phyloP scores from a whole-genome alignment of 164 flowering plant genomes.

The Magnolia sinica region DNA sequence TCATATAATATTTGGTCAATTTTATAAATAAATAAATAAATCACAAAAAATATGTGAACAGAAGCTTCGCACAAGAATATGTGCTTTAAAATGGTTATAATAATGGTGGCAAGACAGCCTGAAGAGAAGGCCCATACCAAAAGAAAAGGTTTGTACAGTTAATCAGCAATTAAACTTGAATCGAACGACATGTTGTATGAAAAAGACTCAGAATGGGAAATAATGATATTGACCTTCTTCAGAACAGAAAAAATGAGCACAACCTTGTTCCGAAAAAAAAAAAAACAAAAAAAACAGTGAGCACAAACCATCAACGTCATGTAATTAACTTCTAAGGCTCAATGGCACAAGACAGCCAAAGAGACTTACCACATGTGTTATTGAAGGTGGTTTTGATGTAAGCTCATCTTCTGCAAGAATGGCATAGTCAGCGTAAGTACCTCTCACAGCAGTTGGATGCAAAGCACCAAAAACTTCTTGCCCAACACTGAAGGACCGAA shows the following conservation, averaged over 20 bases:
- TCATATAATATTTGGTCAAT: too few species aligned
- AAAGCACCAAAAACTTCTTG: constrained; percentile 96
- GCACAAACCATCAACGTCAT: not conserved
- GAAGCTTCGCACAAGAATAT: not conserved
- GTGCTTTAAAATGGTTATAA: not conserved
- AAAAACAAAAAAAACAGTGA: not conserved
- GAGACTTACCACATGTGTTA: constrained; percentile 73
- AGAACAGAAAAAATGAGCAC: not conserved
- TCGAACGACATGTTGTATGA: too few species aligned
- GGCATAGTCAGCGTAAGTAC: constrained; percentile 91
- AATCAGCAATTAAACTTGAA: too few species aligned
- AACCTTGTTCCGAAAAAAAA: not conserved
- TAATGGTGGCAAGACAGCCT: not conserved
- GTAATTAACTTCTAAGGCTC: not conserved
- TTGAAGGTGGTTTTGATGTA: constrained; percentile 56
- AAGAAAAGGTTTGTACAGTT: too few species aligned
- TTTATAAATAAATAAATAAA: too few species aligned
- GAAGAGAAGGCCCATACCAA: too few species aligned
- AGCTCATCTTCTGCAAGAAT: constrained; percentile 80
- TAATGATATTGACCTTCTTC: not conserved
- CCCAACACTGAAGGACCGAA: constrained; percentile 60
- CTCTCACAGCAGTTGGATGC: constrained; percentile 95
- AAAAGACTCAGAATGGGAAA: too few species aligned
- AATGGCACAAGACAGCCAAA: not conserved
- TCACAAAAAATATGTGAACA: too few species aligned